Evolutionary conservation across 2,329 filamentous ascomycete genomes (phyloP).

Genomic region (Monosporascus sp.): DNA sequence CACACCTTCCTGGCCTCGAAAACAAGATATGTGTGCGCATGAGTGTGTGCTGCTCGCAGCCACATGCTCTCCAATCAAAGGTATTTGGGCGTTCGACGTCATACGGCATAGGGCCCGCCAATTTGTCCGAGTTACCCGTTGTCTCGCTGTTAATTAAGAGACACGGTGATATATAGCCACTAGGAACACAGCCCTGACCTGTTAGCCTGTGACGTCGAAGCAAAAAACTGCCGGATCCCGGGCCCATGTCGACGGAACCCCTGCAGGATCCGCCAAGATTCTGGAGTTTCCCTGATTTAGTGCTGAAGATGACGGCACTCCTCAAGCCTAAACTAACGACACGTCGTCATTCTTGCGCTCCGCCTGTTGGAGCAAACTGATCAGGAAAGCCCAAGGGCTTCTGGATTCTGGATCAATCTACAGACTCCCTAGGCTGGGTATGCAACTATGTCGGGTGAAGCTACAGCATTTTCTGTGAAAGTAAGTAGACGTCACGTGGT

Average conservation of each 20-base stretch:
- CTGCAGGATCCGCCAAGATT: too few relatives aligned
- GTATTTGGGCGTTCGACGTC: slow-evolving; percentile 10
- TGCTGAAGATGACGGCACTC: slow-evolving; percentile 9
- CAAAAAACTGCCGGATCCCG: neutral
- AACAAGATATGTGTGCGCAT: neutral
- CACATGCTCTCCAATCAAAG: neutral
- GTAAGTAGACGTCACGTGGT: neutral
- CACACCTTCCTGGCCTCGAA: neutral
- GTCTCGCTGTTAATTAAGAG: too few relatives aligned
- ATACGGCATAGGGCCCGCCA: too few relatives aligned
- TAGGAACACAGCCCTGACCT: neutral
- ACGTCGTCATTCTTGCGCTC: slow-evolving; percentile 12
- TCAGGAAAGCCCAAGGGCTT: too few relatives aligned
- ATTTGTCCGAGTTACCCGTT: too few relatives aligned
- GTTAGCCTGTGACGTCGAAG: neutral
- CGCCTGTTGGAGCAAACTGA: neutral
- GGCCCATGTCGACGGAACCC: too few relatives aligned
- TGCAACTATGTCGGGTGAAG: neutral
- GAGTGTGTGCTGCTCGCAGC: neutral
- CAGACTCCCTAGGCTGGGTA: too few relatives aligned
- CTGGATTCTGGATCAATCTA: too few relatives aligned
- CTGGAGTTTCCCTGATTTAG: slow-evolving; percentile 9
- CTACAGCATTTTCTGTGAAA: neutral
- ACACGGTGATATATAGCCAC: neutral
- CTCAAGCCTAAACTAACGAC: slow-evolving; percentile 16